Evolutionary conservation across 2,329 filamentous ascomycete genomes (phyloP).

Genomic region (Cadophora sp.): DNA sequence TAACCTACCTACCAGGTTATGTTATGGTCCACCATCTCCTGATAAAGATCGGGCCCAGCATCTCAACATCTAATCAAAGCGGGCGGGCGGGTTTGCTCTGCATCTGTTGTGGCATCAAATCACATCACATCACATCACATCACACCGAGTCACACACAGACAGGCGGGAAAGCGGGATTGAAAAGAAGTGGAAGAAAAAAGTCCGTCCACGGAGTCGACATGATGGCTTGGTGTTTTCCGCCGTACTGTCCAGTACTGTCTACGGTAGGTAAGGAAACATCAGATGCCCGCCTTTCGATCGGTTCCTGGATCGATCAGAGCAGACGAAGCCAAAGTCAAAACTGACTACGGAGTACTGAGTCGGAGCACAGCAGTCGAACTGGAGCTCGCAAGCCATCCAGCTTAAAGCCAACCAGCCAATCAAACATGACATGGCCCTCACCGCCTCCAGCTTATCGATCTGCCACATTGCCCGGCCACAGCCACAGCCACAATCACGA

Average conservation of each 20-base stretch:
- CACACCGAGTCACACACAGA: too few relatives aligned
- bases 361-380: too few relatives aligned
- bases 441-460: neutral
- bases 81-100: neutral
- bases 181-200: neutral
- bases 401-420: neutral
- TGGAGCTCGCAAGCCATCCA: too few relatives aligned
- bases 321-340: too few relatives aligned
- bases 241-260: too few relatives aligned
- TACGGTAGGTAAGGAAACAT: too few relatives aligned
- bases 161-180: neutral
- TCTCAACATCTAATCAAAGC: too few relatives aligned
- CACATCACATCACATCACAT: neutral
- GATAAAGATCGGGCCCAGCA: neutral
- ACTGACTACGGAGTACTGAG: too few relatives aligned
- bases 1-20: too few relatives aligned
- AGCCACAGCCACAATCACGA: neutral
- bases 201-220: neutral
- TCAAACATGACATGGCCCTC: neutral
- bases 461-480: neutral
- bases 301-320: too few relatives aligned
- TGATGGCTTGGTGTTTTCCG: too few relatives aligned
- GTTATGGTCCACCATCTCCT: neutral
- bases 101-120: neutral
- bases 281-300: too few relatives aligned